Percentiles rank a stretch among this genome's conserved stretches.
phyloP scores from a whole-genome alignment of 2,329 filamentous ascomycete species.

The Exophiala dermatitidis region DNA sequence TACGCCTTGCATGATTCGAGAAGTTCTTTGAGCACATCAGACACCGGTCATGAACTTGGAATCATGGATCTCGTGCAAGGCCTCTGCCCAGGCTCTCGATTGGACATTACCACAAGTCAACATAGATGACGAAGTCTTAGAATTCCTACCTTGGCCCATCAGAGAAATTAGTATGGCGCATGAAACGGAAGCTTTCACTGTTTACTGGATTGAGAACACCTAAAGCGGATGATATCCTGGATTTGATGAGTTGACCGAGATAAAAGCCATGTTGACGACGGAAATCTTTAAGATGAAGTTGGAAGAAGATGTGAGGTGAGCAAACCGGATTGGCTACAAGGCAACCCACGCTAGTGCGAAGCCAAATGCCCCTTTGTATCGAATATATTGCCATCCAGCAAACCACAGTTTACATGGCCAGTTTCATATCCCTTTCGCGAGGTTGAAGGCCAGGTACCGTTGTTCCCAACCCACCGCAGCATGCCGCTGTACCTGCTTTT shows the following conservation, averaged over 20 bases:
- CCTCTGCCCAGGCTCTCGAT: slow-evolving; percentile 3
- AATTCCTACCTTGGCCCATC: slow-evolving; percentile 6
- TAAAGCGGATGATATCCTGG: background rate
- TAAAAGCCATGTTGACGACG: background rate
- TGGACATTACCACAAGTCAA: slow-evolving; percentile 7
- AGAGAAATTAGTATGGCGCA: slow-evolving; percentile 3
- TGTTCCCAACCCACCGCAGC: background rate
- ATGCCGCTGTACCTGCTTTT: background rate
- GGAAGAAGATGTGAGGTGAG: slow-evolving; percentile 9
- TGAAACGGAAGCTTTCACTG: slow-evolving; percentile 2
- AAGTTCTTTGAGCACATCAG: slow-evolving; percentile 6
- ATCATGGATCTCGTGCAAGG: slow-evolving; percentile 8
- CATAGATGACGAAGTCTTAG: slow-evolving; percentile 3
- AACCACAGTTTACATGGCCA: background rate
- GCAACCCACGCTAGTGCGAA: slow-evolving; percentile 6
- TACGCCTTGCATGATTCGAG: slow-evolving; percentile 14
- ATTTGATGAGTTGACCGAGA: background rate
- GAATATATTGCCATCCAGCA: background rate
- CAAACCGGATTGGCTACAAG: slow-evolving; percentile 8
- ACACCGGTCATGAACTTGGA: slow-evolving; percentile 5
- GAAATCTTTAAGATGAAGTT: slow-evolving; percentile 17
- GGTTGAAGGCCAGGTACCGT: no score
- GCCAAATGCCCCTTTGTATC: background rate
- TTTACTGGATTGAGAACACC: background rate
- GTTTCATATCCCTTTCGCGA: background rate